Percentiles rank a stretch among this genome's conserved stretches.
Evolutionary conservation across 2,329 filamentous ascomycete species (phyloP).

Genomic region (Delphinella strobiligena): DNA sequence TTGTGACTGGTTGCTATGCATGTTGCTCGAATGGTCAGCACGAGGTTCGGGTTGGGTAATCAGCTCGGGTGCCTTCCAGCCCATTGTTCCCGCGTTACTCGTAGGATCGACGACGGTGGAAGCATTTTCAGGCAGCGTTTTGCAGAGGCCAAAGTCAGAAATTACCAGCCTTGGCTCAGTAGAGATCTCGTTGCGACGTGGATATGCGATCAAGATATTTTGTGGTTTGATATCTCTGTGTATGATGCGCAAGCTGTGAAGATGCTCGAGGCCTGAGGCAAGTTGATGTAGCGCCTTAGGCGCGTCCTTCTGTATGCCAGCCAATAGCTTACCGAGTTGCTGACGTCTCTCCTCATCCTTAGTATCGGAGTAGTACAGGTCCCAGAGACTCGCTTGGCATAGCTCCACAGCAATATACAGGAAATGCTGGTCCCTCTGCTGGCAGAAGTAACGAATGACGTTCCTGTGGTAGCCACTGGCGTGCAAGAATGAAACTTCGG

Average conservation of each 20-base stretch:
- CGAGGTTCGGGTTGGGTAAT: slow-evolving; percentile 44
- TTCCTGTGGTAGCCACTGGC: slow-evolving; percentile 95
- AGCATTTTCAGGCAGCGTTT: slow-evolving; percentile 88
- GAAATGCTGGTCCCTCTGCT: slow-evolving; percentile 78
- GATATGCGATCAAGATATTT: slow-evolving; percentile 75
- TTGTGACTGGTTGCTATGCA: slow-evolving; percentile 28
- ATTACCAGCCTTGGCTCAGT: slow-evolving; percentile 53
- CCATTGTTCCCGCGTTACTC: slow-evolving; percentile 84
- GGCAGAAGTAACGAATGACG: slow-evolving; percentile 91
- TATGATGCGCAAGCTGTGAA: slow-evolving; percentile 87
- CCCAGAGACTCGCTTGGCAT: slow-evolving; percentile 85
- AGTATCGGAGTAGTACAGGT: slow-evolving; percentile 67
- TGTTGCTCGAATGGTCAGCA: slow-evolving; percentile 31
- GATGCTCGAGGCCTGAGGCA: slow-evolving; percentile 73
- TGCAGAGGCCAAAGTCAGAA: slow-evolving; percentile 94
- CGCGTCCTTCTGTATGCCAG: slow-evolving; percentile 61
- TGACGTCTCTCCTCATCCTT: slow-evolving; percentile 24
- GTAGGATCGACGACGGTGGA: slow-evolving; percentile 93
- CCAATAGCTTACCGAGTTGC: slow-evolving; percentile 48
- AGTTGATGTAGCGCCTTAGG: slow-evolving; percentile 79
- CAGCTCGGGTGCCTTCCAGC: slow-evolving; percentile 92
- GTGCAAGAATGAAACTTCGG: slow-evolving; percentile 79
- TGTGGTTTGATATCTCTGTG: slow-evolving; percentile 96
- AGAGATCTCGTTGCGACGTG: slow-evolving; percentile 41
- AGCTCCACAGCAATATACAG: slow-evolving; percentile 93